phyloP scores from a whole-genome alignment of 2,329 filamentous ascomycete species.

The Chaetomiaceae sp. region DNA sequence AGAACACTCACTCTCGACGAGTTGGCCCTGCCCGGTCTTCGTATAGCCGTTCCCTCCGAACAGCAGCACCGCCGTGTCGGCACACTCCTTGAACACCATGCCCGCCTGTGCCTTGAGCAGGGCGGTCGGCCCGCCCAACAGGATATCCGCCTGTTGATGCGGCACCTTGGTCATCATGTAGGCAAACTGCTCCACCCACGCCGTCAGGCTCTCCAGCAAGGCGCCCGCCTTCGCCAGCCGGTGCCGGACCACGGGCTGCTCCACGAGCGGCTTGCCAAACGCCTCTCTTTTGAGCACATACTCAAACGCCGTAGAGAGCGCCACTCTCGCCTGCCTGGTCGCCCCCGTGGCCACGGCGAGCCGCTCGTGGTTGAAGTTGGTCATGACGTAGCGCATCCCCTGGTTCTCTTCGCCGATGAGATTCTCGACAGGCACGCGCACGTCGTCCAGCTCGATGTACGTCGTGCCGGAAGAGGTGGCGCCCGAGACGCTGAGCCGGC shows the following conservation, averaged over 20 bases:
- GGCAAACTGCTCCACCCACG: constrained; percentile 68
- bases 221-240: constrained; percentile 67
- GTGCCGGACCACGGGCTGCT: constrained; percentile 70
- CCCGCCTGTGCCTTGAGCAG: constrained; percentile 68
- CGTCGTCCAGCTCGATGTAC: constrained; percentile 72
- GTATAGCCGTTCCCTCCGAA: constrained; percentile 75
- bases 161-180: constrained; percentile 64
- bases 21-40: constrained; percentile 63
- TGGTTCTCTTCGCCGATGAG: constrained; percentile 64
- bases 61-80: constrained; percentile 62
- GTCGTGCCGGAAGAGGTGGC: constrained; percentile 65
- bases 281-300: constrained; percentile 39
- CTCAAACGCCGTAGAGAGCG: constrained; percentile 35
- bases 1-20: constrained; percentile 59
- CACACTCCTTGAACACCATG: constrained; percentile 67
- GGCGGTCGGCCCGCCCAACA: constrained; percentile 68
- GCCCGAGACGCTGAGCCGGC: constrained; percentile 62
- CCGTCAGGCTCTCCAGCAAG: constrained; percentile 63
- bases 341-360: constrained; percentile 61
- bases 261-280: constrained; percentile 53
- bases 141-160: constrained; percentile 55
- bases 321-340: constrained; percentile 52
- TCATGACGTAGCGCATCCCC: constrained; percentile 73
- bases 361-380: constrained; percentile 76
- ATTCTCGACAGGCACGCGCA: constrained; percentile 66